Evolutionary conservation across 495 filamentous ascomycete genomes (phyloP).

Genomic region (Xylaria venustula): DNA sequence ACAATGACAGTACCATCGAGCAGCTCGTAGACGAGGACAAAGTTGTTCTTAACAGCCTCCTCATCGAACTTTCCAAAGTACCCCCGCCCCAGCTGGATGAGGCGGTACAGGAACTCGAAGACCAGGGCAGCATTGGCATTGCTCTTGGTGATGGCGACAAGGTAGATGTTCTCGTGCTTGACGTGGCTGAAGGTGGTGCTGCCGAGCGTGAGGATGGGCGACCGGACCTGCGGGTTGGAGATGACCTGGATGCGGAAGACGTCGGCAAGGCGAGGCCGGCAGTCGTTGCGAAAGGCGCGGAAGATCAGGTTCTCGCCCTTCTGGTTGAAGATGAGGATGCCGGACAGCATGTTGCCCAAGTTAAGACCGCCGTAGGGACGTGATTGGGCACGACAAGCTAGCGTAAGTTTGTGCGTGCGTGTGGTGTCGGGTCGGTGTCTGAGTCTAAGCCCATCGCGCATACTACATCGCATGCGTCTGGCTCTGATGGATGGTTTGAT

Average conservation of each 20-base stretch:
- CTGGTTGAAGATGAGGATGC: constrained; percentile 97
- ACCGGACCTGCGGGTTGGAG: constrained; percentile 96
- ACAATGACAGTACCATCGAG: constrained; percentile 69
- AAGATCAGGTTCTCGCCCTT: constrained; percentile 99
- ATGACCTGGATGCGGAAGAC: constrained; percentile 99
- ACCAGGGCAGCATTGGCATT: constrained; percentile 99
- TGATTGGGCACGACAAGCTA: not conserved
- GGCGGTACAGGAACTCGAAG: constrained; percentile 95
- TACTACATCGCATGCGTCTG: not conserved
- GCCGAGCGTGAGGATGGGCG: constrained; percentile 94
- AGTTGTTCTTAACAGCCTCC: constrained; percentile 99
- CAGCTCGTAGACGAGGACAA: constrained; percentile 97
- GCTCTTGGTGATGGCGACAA: constrained; percentile 97
- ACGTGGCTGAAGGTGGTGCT: constrained; percentile 99
- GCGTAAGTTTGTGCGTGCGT: not conserved
- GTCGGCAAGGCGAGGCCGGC: constrained; percentile 92
- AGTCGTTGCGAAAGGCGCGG: constrained; percentile 96
- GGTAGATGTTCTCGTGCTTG: constrained; percentile 98
- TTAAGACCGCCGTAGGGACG: not conserved
- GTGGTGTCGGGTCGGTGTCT: not conserved
- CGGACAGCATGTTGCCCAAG: constrained; percentile 78
- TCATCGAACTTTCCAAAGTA: constrained; percentile 99
- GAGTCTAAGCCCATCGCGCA: not conserved
- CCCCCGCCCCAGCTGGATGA: constrained; percentile 84
- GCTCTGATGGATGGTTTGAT: not conserved